Evolutionary conservation across 805 yeast genomes (phyloP), one percentile per base, ranked within the genome.

Genomic region (Komagataella mondaviorum): DNA sequence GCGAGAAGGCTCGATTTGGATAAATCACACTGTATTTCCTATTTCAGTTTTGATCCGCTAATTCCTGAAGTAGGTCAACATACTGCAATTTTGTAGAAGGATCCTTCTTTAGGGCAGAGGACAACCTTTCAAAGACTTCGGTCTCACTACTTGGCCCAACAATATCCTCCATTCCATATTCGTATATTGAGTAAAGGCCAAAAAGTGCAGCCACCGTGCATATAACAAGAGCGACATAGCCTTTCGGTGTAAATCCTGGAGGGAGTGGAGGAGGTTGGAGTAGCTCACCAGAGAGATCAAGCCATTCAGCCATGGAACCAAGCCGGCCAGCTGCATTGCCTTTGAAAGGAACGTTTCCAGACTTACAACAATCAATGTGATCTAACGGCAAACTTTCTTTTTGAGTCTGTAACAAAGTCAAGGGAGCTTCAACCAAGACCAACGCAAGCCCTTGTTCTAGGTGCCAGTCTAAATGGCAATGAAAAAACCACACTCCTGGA

Each of bases 401-500:
- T 7, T 62, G 51, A 51, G 72, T 72, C 53, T 72, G 64, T 57
- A 76, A 75, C 39, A 84, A 62, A 43, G 70, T 69, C 50, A 70
- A 59, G 18, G 93, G 91, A 30, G 85, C 86, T 64, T 85, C 95
- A 46, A 85, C 71, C 44, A 85, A 75, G 1, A 79, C 77, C 50
- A 84, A 71, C 6, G 90, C 90, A 51, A 85, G 71, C 24, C 95
- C 95, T 68, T 85, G 93, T 57, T 80, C 83, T 63, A 85, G 75
- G 67, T 85, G 95, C 84, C 89, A 85, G 60, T 85, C 91, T 51
- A 85, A 78, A 62, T 87, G 96, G 67, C 97, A 89, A 64, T 89
- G 97, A 81, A 89, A 85, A 55, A 85, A 78, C 96, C 96, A 90
- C 23, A 88, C 82, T 52, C 97, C 97, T 2, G 96, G 96, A 60